Conservation (phyloP, 768 basidiomycete species). For the Suillus sp. region DNA sequence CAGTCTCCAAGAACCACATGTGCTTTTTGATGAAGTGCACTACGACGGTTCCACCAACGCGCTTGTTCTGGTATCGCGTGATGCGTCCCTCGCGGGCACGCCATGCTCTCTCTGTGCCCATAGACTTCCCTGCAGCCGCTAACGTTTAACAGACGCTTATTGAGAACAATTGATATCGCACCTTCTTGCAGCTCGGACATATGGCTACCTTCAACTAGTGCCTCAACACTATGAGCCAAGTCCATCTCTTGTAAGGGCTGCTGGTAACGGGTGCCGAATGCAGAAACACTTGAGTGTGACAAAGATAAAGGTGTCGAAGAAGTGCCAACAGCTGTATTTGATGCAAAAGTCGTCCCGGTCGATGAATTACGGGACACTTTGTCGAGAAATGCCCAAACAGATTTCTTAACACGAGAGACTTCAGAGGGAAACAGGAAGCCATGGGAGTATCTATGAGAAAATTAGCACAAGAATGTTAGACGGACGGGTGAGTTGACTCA, state of each 20-base stretch:
- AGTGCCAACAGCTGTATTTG: constrained; percentile 20
- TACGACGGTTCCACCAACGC: constrained; percentile 90
- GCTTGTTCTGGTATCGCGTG: constrained; percentile 62
- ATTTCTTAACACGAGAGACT: constrained; percentile 64
- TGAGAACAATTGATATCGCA: constrained; percentile 24
- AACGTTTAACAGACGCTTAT: neutral
- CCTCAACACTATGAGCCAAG: constrained; percentile 77
- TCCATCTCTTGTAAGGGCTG: constrained; percentile 69
- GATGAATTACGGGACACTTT: constrained; percentile 41
- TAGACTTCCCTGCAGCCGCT: constrained; percentile 49
- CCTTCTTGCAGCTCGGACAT: constrained; percentile 76
- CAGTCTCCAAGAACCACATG: constrained; percentile 95
- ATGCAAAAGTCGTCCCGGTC: constrained; percentile 30
- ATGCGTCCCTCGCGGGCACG: constrained; percentile 67
- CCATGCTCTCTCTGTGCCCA: constrained; percentile 70
- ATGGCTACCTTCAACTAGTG: constrained; percentile 88
- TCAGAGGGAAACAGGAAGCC: constrained; percentile 95
- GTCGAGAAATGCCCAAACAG: constrained; percentile 55
- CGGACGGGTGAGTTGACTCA: constrained; percentile 40
- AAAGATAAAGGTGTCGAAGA: constrained; percentile 58
- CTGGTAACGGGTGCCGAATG: constrained; percentile 76
- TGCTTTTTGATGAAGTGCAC: constrained; percentile 98
- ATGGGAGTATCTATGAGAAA: constrained; percentile 75
- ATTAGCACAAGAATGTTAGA: constrained; percentile 14
- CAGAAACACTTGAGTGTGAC: constrained; percentile 84